Percentiles rank a stretch among this genome's conserved stretches.
Conservation (phyloP, 2,329 filamentous ascomycete genomes). For the Meredithiella fracta region DNA sequence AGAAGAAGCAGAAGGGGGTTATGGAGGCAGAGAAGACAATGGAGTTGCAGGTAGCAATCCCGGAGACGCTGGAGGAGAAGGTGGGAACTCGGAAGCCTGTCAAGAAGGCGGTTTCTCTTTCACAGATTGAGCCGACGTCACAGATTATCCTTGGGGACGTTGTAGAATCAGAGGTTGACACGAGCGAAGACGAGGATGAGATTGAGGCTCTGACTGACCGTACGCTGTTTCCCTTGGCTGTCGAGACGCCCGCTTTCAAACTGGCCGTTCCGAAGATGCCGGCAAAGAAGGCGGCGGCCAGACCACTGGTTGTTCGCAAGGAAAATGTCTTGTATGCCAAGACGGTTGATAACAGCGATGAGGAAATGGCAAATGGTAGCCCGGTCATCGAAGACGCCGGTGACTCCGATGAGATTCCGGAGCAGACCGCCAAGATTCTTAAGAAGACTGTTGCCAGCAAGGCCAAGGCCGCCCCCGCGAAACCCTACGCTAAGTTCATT, state of each 20-base stretch:
- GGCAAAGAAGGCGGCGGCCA: background rate
- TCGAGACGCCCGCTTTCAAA: background rate
- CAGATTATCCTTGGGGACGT: conserved; percentile 1
- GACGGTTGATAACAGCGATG: conserved; percentile 13
- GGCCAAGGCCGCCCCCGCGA: too few species aligned
- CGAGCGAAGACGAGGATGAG: background rate
- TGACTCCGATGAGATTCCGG: background rate
- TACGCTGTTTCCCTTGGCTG: background rate
- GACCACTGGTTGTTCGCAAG: background rate
- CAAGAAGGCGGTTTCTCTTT: background rate
- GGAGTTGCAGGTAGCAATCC: background rate
- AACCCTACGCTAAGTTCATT: too few species aligned
- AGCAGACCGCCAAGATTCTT: too few species aligned
- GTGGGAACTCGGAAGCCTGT: background rate
- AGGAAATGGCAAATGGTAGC: background rate
- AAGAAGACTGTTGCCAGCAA: too few species aligned
- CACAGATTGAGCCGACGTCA: background rate
- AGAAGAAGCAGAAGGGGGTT: background rate
- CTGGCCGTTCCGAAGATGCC: background rate
- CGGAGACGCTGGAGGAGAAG: background rate
- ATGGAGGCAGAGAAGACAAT: background rate
- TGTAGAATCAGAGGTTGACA: background rate
- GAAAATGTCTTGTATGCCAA: conserved; percentile 7
- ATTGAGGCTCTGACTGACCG: background rate
- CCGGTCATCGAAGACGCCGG: background rate